Evolutionary conservation across 108 stramenopile species (phyloP).

Genomic region (Fragilariopsis cylindrus): DNA sequence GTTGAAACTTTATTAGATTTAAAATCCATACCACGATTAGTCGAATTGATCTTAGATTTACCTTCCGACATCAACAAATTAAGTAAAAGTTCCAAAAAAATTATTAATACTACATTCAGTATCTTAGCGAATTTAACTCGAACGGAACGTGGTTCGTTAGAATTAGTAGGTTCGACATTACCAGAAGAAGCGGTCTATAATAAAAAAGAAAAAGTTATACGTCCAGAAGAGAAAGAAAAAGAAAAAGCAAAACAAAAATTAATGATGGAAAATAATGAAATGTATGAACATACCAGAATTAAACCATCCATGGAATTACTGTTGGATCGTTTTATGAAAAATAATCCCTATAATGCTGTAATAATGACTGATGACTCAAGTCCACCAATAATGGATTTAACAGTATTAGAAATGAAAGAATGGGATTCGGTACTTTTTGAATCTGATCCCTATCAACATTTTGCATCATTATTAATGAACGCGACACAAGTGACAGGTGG

Average conservation of each 20-base stretch:
- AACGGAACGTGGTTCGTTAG: slow-evolving; percentile 70
- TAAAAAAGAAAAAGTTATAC: slow-evolving; percentile 2
- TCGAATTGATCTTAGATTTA: slow-evolving; percentile 62
- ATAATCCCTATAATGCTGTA: neutral
- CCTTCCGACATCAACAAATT: slow-evolving; percentile 3
- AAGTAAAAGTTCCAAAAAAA: slow-evolving; percentile 38
- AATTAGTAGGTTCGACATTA: slow-evolving; percentile 67
- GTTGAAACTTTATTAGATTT: slow-evolving; percentile 54
- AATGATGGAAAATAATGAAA: neutral
- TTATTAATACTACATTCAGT: slow-evolving; percentile 70
- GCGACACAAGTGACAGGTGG: slow-evolving; percentile 78
- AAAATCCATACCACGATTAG: slow-evolving; percentile 49
- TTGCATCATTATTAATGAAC: slow-evolving; percentile 88
- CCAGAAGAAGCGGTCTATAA: slow-evolving; percentile 70
- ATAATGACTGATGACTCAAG: neutral
- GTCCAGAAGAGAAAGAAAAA: neutral
- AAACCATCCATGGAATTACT: slow-evolving; percentile 72
- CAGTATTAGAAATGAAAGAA: slow-evolving; percentile 9
- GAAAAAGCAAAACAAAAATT: slow-evolving; percentile 2
- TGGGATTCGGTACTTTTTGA: slow-evolving; percentile 35
- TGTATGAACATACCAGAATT: neutral
- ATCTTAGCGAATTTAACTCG: slow-evolving; percentile 79
- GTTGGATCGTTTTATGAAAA: slow-evolving; percentile 55
- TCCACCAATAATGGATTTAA: neutral
- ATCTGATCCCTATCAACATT: slow-evolving; percentile 85